phyloP scores from a whole-genome alignment of 2,329 filamentous ascomycete genomes.

The Phialophora macrospora region DNA sequence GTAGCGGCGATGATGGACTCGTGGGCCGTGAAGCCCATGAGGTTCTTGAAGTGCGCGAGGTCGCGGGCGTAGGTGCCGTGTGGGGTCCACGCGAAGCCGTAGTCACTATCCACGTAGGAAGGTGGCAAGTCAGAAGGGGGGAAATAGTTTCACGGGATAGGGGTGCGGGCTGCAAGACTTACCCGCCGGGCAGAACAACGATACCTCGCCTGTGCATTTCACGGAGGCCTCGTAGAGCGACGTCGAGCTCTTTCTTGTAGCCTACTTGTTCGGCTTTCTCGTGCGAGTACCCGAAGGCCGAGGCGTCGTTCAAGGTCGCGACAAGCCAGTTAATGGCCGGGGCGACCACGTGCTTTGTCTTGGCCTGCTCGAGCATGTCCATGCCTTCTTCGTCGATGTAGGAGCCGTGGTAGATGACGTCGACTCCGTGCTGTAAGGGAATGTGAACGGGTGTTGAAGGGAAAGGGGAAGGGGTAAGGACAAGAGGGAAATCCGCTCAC shows the following conservation, averaged over 20 bases:
- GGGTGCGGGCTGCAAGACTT: neutral
- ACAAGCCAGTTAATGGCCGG: slow-evolving; percentile 54
- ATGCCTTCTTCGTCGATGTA: slow-evolving; percentile 51
- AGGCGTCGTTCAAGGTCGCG: slow-evolving; percentile 48
- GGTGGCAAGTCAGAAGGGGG: neutral
- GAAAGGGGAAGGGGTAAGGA: neutral
- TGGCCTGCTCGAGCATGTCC: slow-evolving; percentile 47
- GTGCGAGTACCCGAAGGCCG: slow-evolving; percentile 50
- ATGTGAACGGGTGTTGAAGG: neutral
- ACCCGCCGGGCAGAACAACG: slow-evolving; percentile 51
- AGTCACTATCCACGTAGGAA: slow-evolving; percentile 43
- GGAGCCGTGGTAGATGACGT: slow-evolving; percentile 56
- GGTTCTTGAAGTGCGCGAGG: slow-evolving; percentile 53
- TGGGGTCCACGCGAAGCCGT: slow-evolving; percentile 56
- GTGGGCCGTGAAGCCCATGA: slow-evolving; percentile 52
- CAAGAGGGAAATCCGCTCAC: slow-evolving; percentile 6
- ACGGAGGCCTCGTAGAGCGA: slow-evolving; percentile 47
- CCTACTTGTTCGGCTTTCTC: slow-evolving; percentile 53
- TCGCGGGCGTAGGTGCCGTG: slow-evolving; percentile 57
- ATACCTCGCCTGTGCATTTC: slow-evolving; percentile 56
- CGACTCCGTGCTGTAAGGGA: slow-evolving; percentile 47
- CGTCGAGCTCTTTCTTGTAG: slow-evolving; percentile 51
- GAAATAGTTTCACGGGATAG: neutral
- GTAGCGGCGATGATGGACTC: slow-evolving; percentile 55
- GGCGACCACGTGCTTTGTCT: slow-evolving; percentile 49